phyloP scores from a whole-genome alignment of 2,329 filamentous ascomycete genomes.

The Mycocentrospora acerina region DNA sequence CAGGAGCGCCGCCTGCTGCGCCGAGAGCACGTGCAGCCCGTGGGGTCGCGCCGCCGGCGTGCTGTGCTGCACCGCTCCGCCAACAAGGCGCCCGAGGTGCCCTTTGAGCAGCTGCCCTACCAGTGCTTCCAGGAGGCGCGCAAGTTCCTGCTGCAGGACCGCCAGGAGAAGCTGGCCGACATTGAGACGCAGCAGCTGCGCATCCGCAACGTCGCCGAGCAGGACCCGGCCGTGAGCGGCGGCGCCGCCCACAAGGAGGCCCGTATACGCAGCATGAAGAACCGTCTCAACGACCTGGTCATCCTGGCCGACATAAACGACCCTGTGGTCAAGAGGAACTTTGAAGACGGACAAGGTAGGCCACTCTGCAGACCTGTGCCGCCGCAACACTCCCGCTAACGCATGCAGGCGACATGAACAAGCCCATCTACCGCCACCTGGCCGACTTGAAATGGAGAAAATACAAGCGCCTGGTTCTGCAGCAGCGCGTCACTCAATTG shows the following conservation, averaged over 20 bases:
- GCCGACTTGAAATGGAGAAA: constrained; percentile 85
- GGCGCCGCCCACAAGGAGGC: constrained; percentile 67
- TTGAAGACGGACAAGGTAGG: constrained; percentile 86
- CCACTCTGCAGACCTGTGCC: not conserved
- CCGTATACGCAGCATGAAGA: constrained; percentile 68
- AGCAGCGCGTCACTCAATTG: constrained; percentile 85
- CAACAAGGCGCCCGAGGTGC: constrained; percentile 63
- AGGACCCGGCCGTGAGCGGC: constrained; percentile 59
- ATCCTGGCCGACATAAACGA: constrained; percentile 94
- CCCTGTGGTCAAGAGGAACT: constrained; percentile 86
- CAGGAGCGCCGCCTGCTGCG: constrained; percentile 70
- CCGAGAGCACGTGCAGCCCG: constrained; percentile 64
- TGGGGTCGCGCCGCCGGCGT: constrained; percentile 84
- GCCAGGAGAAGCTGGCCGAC: constrained; percentile 74
- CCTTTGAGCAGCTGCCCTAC: constrained; percentile 92
- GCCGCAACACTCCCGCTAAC: constrained; percentile 6
- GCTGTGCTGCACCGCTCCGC: constrained; percentile 41
- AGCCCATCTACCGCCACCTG: constrained; percentile 91
- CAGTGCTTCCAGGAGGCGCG: constrained; percentile 97
- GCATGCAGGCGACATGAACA: constrained; percentile 83
- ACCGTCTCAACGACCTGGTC: constrained; percentile 76
- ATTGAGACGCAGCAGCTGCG: constrained; percentile 68
- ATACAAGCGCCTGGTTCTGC: constrained; percentile 75
- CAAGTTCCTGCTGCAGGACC: constrained; percentile 76
- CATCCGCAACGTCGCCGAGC: constrained; percentile 67